Conservation (phyloP, 1,139 yeast species). For the Saccharomyces hybrid region DNA sequence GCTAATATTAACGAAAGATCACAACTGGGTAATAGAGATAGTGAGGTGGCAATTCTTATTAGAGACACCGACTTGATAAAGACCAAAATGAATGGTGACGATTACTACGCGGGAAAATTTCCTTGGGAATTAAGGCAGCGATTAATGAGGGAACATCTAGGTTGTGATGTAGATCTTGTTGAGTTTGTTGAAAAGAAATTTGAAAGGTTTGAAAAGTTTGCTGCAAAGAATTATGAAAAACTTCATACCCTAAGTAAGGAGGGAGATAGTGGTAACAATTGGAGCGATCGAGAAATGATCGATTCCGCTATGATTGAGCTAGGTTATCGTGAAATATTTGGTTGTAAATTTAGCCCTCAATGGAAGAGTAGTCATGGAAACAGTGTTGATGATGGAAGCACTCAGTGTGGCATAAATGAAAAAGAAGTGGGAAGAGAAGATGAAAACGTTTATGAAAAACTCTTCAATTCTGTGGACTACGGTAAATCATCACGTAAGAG, state of each 20-base stretch:
- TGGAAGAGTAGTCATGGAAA: conserved; percentile 36
- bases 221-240: conserved; percentile 35
- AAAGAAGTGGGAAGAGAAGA: conserved; percentile 28
- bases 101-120: conserved; percentile 75
- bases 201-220: conserved; percentile 49
- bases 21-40: conserved; percentile 87
- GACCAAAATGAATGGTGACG: conserved; percentile 74
- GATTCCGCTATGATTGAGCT: conserved; percentile 68
- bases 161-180: conserved; percentile 81
- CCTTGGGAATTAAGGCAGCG: conserved; percentile 85
- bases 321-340: conserved; percentile 60
- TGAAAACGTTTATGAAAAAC: conserved; percentile 19
- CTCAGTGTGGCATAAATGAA: conserved; percentile 9
- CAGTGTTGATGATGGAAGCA: conserved; percentile 5
- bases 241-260: conserved; percentile 14
- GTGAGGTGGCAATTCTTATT: conserved; percentile 85
- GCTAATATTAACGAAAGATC: conserved; percentile 96
- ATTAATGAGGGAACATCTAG: conserved; percentile 93
- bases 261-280: not conserved
- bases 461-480: conserved; percentile 8
- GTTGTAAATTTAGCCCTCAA: conserved; percentile 36
- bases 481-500: not conserved
- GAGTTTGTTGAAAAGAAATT: conserved; percentile 80
- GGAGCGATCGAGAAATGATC: conserved; percentile 17
- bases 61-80: conserved; percentile 74